A percentile compares a stretch with the other conserved stretches of the same genome.
phyloP scores from a whole-genome alignment of 1,284 basidiomycete species.

The Ganoderma resinaceum region DNA sequence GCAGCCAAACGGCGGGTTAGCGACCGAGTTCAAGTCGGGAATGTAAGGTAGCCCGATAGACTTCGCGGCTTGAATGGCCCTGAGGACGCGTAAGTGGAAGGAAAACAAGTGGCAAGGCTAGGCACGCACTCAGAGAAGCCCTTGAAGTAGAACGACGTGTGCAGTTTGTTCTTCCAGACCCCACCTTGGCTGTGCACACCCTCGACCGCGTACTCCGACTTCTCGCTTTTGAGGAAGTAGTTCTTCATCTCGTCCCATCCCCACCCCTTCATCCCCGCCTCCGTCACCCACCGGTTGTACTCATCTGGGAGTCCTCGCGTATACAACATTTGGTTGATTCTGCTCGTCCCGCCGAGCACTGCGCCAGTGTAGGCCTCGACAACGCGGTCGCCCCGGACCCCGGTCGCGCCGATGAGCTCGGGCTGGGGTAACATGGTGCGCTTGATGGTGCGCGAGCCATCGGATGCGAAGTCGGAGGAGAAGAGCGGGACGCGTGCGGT shows the following conservation, averaged over 20 bases:
- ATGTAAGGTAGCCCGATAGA: conserved; percentile 39
- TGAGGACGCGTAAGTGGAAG: background rate
- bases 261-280: conserved; percentile 44
- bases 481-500: conserved; percentile 45
- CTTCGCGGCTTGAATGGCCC: conserved; percentile 28
- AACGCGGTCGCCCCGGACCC: conserved; percentile 42
- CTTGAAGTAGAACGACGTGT: conserved; percentile 24
- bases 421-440: conserved; percentile 29
- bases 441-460: conserved; percentile 36
- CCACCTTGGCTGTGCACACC: conserved; percentile 22
- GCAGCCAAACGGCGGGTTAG: conserved; percentile 34
- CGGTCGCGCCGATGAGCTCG: conserved; percentile 29
- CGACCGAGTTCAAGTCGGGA: conserved; percentile 40
- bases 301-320: conserved; percentile 45
- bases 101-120: background rate
- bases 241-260: conserved; percentile 44
- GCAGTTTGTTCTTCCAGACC: conserved; percentile 26
- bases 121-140: conserved; percentile 25
- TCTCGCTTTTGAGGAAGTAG: conserved; percentile 43
- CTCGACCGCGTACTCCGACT: conserved; percentile 20
- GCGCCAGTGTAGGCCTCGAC: conserved; percentile 25
- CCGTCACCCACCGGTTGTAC: conserved; percentile 45
- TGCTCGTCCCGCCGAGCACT: conserved; percentile 49
- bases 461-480: conserved; percentile 35
- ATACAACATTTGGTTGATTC: conserved; percentile 49